Evolutionary conservation across 2,329 filamentous ascomycete species (phyloP), one percentile per base, ranked within the genome.

Genomic region (Dothideomycetidae sp.): DNA sequence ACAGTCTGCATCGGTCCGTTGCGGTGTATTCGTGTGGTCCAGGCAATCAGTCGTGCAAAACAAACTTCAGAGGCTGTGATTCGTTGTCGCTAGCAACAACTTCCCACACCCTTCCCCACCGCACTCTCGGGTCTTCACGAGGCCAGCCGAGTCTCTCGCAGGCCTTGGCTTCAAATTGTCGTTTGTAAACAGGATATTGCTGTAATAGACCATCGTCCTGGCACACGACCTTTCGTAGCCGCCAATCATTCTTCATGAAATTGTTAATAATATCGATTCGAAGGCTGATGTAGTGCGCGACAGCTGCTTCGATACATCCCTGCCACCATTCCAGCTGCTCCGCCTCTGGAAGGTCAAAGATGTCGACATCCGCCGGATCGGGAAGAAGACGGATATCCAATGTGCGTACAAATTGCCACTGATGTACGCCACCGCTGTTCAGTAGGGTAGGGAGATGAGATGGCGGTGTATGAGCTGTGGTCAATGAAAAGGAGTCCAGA

Each of bases 401-500:
- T 18, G 31, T 31, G 14, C 36, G 17, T 4, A 38, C 13, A 15
- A 15, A 38, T 16, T 38, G 29, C 9, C 30, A 33, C 3, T 29
- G 36, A 14, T 38, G 36, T 5, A 38, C 36, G 16, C 36, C 36
- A 12, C 28, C 18, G 3, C 12, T 19, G 29, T 32, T 15, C 5
- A 17, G 29, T 5, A 17, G 23, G 29, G 13, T 21, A 3, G 36
- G 36, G 16, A 38, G 30, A 10, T 38, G 36, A 11, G 11, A 16
- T 7, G 36, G 29, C 10, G 36, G 36, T 10, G 33, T 21, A 16
- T 15, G 18, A 3, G 31, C 10, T 7, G 21, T 30, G 9, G 36
- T 38, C 29, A 31, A 32, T 7, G 36, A 32, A 13, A 38, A 38
- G 36, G 29, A 33, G 30, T 38, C 36, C 17, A 38, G 29, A 19